Percentiles rank a stretch among this genome's conserved stretches.
Evolutionary conservation across 2,329 filamentous ascomycete genomes (phyloP).

Genomic region (Curvularia eragrostidis): DNA sequence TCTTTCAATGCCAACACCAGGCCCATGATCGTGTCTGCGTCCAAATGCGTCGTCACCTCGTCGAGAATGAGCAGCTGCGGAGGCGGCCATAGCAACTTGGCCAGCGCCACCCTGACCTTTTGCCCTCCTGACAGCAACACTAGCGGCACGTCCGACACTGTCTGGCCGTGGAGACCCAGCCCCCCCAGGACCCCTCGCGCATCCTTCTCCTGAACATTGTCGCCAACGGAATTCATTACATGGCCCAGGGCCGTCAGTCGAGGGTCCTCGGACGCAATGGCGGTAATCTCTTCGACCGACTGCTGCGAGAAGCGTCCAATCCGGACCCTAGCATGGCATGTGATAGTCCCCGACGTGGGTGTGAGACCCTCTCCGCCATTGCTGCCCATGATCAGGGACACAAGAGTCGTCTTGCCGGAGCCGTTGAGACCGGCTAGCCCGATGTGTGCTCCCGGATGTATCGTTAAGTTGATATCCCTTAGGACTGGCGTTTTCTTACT

Average conservation of each 20-base stretch:
- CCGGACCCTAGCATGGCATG: constrained; percentile 71
- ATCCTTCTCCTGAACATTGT: constrained; percentile 68
- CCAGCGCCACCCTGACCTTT: constrained; percentile 68
- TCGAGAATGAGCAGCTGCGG: constrained; percentile 79
- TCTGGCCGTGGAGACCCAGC: constrained; percentile 72
- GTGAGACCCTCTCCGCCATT: constrained; percentile 46
- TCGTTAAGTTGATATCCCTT: constrained; percentile 69
- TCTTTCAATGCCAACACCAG: constrained; percentile 69
- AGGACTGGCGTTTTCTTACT: constrained; percentile 57
- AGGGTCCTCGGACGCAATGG: constrained; percentile 59
- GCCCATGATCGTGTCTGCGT: constrained; percentile 79
- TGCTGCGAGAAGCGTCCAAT: constrained; percentile 83
- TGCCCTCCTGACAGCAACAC: constrained; percentile 80
- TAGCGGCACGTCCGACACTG: constrained; percentile 76
- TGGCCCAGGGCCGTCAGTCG: constrained; percentile 70
- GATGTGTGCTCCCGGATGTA: constrained; percentile 75
- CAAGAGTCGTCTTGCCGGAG: constrained; percentile 79
- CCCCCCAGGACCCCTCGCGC: constrained; percentile 70
- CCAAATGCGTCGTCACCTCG: constrained; percentile 84
- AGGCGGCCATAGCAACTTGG: constrained; percentile 69
- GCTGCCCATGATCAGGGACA: constrained; percentile 71
- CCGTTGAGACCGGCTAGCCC: constrained; percentile 82
- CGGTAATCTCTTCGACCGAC: constrained; percentile 72
- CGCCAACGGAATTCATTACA: constrained; percentile 62
- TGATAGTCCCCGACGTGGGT: constrained; percentile 67